A percentile compares a stretch with the other conserved stretches of the same genome.
phyloP scores from a whole-genome alignment of 345 rosid genomes.

The Salix dunnii region DNA sequence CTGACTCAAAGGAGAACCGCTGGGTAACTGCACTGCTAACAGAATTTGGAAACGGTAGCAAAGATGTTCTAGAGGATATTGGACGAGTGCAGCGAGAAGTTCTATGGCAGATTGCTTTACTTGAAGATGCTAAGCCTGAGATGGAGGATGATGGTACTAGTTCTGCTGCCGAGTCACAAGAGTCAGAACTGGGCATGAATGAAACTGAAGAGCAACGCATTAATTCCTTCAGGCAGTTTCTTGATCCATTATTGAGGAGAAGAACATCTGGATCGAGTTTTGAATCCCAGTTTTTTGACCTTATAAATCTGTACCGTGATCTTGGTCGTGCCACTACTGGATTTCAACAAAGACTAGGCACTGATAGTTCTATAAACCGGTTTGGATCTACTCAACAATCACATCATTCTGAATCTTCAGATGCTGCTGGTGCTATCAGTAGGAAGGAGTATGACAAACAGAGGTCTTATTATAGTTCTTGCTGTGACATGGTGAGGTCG shows the following conservation, averaged over 20 bases:
- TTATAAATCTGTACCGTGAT: slow-evolving; percentile 81
- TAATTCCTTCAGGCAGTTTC: slow-evolving; percentile 84
- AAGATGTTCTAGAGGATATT: slow-evolving; percentile 80
- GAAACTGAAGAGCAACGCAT: slow-evolving; percentile 71
- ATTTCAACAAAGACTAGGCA: slow-evolving; percentile 54
- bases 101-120: slow-evolving; percentile 81
- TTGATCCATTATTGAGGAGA: slow-evolving; percentile 87
- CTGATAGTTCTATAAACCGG: slow-evolving; percentile 48
- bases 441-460: slow-evolving; percentile 68
- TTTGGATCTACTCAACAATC: slow-evolving; percentile 37
- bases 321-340: slow-evolving; percentile 76
- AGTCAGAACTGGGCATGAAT: slow-evolving; percentile 43
- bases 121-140: slow-evolving; percentile 73
- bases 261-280: slow-evolving; percentile 77
- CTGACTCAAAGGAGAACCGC: slow-evolving; percentile 90
- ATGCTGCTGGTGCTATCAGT: slow-evolving; percentile 38
- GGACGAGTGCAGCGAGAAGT: slow-evolving; percentile 84
- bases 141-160: slow-evolving; percentile 42
- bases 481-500: slow-evolving; percentile 90
- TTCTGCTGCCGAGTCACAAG: slow-evolving; percentile 47
- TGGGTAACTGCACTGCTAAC: slow-evolving; percentile 87
- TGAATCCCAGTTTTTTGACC: slow-evolving; percentile 91
- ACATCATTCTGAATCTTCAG: slow-evolving; percentile 48
- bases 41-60: slow-evolving; percentile 77
- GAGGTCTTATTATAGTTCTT: slow-evolving; percentile 72